Evolutionary conservation across 345 rosid genomes (phyloP).

Genomic region (Trapa incisa): DNA sequence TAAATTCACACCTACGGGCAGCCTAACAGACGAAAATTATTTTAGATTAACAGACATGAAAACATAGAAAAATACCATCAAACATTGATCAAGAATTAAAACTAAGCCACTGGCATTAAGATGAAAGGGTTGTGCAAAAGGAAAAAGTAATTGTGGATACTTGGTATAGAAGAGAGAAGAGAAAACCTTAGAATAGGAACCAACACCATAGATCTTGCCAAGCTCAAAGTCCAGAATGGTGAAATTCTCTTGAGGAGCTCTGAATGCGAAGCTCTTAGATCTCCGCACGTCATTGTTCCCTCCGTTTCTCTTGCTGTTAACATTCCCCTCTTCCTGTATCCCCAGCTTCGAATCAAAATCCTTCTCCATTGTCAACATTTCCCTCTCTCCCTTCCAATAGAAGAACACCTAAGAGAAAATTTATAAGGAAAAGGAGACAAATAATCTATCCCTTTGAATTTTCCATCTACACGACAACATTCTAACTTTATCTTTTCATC

Average conservation of each 20-base stretch:
- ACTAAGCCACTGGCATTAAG: background rate
- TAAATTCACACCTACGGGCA: background rate
- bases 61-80: background rate
- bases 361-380: slow-evolving; percentile 85
- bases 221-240: slow-evolving; percentile 76
- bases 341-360: slow-evolving; percentile 88
- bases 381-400: slow-evolving; percentile 9
- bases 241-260: slow-evolving; percentile 95
- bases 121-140: background rate
- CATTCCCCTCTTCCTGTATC: slow-evolving; percentile 31
- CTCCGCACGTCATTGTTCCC: slow-evolving; percentile 22
- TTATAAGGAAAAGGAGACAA: background rate
- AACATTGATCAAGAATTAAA: too few species aligned
- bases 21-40: background rate
- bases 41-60: background rate
- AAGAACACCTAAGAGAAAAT: background rate
- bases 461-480: slow-evolving; percentile 1
- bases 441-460: background rate
- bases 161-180: background rate
- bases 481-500: background rate
- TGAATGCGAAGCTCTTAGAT: slow-evolving; percentile 83
- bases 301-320: slow-evolving; percentile 15
- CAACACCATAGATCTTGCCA: slow-evolving; percentile 97
- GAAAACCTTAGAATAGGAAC: slow-evolving; percentile 87
- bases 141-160: background rate